Conservation (phyloP, 345 rosid genomes). For the sweet orange (Citrus sinensis) region DVS_A1.0 CM039168.1:29924001-29924500, state of each 20-base stretch:
- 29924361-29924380: not conserved
- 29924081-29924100: slow-evolving; percentile 38
- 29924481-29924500: not conserved
- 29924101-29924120: slow-evolving; percentile 35
- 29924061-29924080: slow-evolving; percentile 38
- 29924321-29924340: not conserved
- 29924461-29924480: not conserved
- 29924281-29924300: not conserved
- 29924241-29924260: not conserved
- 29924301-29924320: not conserved
- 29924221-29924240: slow-evolving; percentile 27
- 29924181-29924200: slow-evolving; percentile 37
- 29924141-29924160: slow-evolving; percentile 27
- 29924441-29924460: not conserved
- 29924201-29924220: slow-evolving; percentile 36
- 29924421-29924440: not conserved
- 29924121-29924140: slow-evolving; percentile 46
- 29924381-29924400: not conserved
- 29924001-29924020: not conserved
- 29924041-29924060: not conserved
- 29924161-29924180: slow-evolving; percentile 28
- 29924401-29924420: not conserved
- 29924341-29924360: not conserved
- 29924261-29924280: not conserved
- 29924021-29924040: not conserved